A percentile compares a stretch with the other conserved stretches of the same genome.
phyloP scores from a whole-genome alignment of 2,329 filamentous ascomycete genomes.

The Celoporthe dispersa region DNA sequence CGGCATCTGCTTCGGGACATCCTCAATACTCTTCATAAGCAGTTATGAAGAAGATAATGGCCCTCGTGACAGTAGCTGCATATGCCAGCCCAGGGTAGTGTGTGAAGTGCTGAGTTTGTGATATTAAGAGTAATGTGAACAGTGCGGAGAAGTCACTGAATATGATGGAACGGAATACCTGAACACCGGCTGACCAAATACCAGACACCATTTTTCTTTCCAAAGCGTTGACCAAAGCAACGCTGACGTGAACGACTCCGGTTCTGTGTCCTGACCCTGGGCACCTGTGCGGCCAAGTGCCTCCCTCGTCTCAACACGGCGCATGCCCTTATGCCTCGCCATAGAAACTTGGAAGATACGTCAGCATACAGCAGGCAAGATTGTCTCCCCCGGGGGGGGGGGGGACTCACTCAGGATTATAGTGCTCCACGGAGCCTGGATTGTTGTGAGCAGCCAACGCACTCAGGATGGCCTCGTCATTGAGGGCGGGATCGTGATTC shows the following conservation, averaged over 20 bases:
- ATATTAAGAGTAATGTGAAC: neutral
- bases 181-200: slow-evolving; percentile 20
- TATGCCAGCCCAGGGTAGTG: neutral
- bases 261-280: neutral
- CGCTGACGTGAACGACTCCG: neutral
- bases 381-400: neutral
- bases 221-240: slow-evolving; percentile 24
- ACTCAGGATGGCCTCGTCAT: slow-evolving; percentile 53
- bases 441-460: slow-evolving; percentile 51
- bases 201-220: slow-evolving; percentile 15
- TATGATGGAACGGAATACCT: slow-evolving; percentile 11
- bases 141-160: neutral
- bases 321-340: slow-evolving; percentile 22
- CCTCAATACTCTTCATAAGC: neutral
- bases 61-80: neutral
- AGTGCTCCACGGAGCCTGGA: slow-evolving; percentile 43
- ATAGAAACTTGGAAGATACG: slow-evolving; percentile 14
- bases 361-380: slow-evolving; percentile 5
- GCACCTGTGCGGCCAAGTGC: neutral
- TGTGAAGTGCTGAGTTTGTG: slow-evolving; percentile 5
- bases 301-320: neutral
- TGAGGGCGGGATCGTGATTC: slow-evolving; percentile 42
- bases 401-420: slow-evolving; percentile 47
- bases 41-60: neutral
- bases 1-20: neutral